Evolutionary conservation across 2,329 filamentous ascomycete genomes (phyloP).

Genomic region (Claviceps humidiphila): DNA sequence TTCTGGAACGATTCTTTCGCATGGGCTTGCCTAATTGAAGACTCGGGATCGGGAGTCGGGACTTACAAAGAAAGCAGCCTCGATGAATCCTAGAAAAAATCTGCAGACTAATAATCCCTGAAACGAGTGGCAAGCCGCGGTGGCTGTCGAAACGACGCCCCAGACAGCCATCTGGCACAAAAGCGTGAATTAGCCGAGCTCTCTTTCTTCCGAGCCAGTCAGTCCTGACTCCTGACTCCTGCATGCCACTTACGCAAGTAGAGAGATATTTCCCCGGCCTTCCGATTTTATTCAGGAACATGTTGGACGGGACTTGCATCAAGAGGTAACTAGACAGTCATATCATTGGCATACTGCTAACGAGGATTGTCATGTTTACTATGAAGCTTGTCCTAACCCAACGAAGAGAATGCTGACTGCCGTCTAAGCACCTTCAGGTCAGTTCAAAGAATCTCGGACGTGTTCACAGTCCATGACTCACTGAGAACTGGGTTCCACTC

Average conservation of each 20-base stretch:
- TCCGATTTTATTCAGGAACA: conserved; percentile 38
- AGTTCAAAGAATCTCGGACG: neutral
- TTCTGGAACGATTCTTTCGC: conserved; percentile 14
- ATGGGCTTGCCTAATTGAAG: conserved; percentile 17
- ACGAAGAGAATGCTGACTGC: conserved; percentile 38
- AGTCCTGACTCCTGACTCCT: neutral
- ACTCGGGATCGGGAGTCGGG: conserved; percentile 3
- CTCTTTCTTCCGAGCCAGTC: neutral
- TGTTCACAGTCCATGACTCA: neutral
- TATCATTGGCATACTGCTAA: neutral
- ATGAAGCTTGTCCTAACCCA: conserved; percentile 21
- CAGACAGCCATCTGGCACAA: neutral
- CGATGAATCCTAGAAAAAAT: conserved; percentile 26
- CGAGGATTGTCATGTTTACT: neutral
- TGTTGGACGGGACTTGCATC: conserved; percentile 38
- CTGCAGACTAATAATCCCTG: conserved; percentile 27
- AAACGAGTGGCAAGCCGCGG: conserved; percentile 27
- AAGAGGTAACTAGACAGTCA: conserved; percentile 26
- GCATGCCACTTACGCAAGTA: conserved; percentile 21
- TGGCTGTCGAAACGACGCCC: conserved; percentile 18
- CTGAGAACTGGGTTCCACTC: conserved; percentile 9
- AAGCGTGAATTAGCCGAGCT: neutral
- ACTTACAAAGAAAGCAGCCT: conserved; percentile 25
- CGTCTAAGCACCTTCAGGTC: conserved; percentile 16
- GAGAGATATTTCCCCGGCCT: conserved; percentile 33